Base-by-base conservation (phyloP, 495 filamentous ascomycete species). In the Parathielavia appendiculata region DNA sequence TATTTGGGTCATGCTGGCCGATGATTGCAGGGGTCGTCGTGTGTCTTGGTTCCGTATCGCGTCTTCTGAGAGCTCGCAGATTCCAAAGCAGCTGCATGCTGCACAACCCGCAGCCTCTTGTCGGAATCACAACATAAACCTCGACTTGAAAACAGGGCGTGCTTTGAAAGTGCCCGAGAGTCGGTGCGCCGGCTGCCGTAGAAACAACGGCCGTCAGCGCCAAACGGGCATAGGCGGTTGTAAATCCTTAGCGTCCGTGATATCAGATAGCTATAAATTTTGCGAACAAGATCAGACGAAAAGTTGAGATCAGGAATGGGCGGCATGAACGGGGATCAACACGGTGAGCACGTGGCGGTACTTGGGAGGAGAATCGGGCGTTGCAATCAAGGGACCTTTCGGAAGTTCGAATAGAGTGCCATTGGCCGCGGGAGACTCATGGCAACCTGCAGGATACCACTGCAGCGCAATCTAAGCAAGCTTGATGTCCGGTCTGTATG, bases 131-230 rank as follows among this genome's bases (percentile, higher is more conserved):
- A 30, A 30, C 3, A 6, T 30, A 30, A 2, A 30, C 26, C 6
- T 6, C 26, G 26, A 30, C 26, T 6, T 30, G 26, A 2, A 30
- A 30, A 6, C 26, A 30, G 6, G 26, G 6, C 6, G 26, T 30
- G 26, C 26, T 3, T 30, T 30, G 26, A 30, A 6, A 30, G 26
- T 30, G 26, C 26, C 26, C 26, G 6, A 6, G 26, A 30, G 26
- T 6, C 3, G 26, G 26, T 3, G 26, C 26, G 26, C 48, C 34
- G 13, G 20, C 35, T 40, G 34, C 35, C 35, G 19, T 19, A 54
- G 32, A 41, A 45, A 56, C 36, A 59, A 38, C 49, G 35, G 19
- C 22, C 20, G 30, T 59, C 57, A 54, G 57, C 57, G 32, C 57
- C 49, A 47, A 54, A 44, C 22, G 10, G 50, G 51, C 57, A 22